These are phyloP conservation scores for Xanthoceras sorbifolium DNA, from an alignment of 345 rosid species.

Conservation along the genomic window DNA sequence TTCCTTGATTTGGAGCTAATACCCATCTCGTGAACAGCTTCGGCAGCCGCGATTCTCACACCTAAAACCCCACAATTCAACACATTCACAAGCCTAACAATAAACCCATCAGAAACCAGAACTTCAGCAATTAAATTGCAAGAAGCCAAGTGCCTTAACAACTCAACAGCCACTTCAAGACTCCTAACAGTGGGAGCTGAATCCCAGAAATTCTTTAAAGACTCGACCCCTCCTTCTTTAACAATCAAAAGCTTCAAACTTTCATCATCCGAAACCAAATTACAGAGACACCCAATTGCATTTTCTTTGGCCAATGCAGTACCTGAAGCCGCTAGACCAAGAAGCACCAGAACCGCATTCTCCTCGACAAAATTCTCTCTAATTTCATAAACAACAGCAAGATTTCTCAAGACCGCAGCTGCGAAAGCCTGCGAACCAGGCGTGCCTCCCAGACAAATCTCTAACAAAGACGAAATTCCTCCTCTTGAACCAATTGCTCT, in stretches of 20 bases:
- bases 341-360: constrained; percentile 57
- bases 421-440: constrained; percentile 87
- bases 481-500: constrained; percentile 87
- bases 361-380: constrained; percentile 79
- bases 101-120: constrained; percentile 64
- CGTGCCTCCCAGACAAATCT: constrained; percentile 80
- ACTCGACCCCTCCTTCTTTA: constrained; percentile 67
- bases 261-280: constrained; percentile 58
- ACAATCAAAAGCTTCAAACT: constrained; percentile 60
- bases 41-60: constrained; percentile 77
- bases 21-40: constrained; percentile 56
- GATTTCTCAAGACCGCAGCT: constrained; percentile 75
- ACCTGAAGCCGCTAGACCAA: constrained; percentile 65
- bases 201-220: constrained; percentile 80
- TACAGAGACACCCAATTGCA: constrained; percentile 73
- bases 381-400: constrained; percentile 58
- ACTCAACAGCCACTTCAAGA: constrained; percentile 66
- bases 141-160: constrained; percentile 56
- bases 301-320: constrained; percentile 78
- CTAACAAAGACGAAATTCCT: constrained; percentile 75
- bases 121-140: constrained; percentile 59
- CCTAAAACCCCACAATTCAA: constrained; percentile 65
- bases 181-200: constrained; percentile 49
- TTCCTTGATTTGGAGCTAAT: constrained; percentile 57
- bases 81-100: constrained; percentile 46